phyloP scores from a whole-genome alignment of 2,329 filamentous ascomycete genomes.

The Knufia fluminis region DNA sequence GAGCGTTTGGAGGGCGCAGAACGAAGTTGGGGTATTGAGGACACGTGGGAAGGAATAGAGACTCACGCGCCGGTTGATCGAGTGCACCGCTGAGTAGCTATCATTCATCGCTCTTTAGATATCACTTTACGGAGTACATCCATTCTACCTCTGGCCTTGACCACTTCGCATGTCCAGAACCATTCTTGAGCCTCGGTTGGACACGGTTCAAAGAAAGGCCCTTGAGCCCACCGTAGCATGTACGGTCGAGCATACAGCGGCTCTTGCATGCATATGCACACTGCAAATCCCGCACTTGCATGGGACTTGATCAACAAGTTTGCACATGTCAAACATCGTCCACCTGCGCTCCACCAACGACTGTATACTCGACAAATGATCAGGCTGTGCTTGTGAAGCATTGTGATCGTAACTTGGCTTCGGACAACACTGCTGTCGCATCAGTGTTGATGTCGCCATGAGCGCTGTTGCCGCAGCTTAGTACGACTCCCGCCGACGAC shows the following conservation, averaged over 20 bases:
- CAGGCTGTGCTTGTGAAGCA: neutral
- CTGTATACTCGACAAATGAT: conserved; percentile 2
- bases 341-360: neutral
- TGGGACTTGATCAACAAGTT: neutral
- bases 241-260: too few relatives aligned
- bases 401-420: neutral
- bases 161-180: too few relatives aligned
- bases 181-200: too few relatives aligned
- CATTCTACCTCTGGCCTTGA: too few relatives aligned
- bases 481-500: neutral
- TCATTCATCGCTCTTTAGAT: too few relatives aligned
- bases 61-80: too few relatives aligned
- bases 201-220: too few relatives aligned
- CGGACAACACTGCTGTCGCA: neutral
- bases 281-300: neutral
- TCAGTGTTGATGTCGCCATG: neutral
- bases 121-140: too few relatives aligned
- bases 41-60: neutral
- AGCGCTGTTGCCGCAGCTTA: neutral
- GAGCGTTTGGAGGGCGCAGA: neutral
- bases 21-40: conserved; percentile 13
- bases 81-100: too few relatives aligned
- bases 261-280: neutral
- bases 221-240: too few relatives aligned
- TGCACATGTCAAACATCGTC: conserved; percentile 6